Base-by-base conservation (phyloP, 177 flowering plant species). In the Vitis hybrid region DNA sequence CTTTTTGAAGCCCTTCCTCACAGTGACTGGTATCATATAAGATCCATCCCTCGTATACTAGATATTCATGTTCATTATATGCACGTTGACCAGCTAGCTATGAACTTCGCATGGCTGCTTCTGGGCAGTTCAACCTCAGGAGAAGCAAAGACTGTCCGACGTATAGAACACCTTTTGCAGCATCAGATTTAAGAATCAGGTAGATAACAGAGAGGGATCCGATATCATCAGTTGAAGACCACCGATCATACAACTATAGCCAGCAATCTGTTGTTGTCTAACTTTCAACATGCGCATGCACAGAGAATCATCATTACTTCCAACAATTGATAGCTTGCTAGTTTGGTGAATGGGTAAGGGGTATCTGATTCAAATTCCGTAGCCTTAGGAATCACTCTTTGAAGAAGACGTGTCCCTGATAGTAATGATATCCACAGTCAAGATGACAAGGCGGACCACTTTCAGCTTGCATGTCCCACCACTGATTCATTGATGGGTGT, bases 1-100 rank as follows among this genome's bases (percentile, higher is more conserved):
- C 98, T 78, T 93, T 93, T n/a, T 55, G 79, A 64, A 93, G 91
- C 75, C 97, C 99, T 84, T 93, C 98, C 68, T 86, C 89, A 77
- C 94, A 93, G 72, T 93, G 97, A 60, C 97, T 97, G 0, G 97
- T 91, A 75, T 96, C 99, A 71, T 96, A 96, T 72, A 93, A 82
- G 65, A 96, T 93, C 99, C 99, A 96, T 55, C 99, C 99, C 82
- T 96, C 99, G 63, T 91, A 96, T 34, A 96, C 98, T 48, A 96
- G 81, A 20, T 88, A 88, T 68, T 96, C 99, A 77, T 89, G 89
- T 29, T 93, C 95, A 78, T 82, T 88, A 34, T 85, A 83, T 58
- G 99, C 97, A 84, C 91, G 93, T 70, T 86, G 86, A 48, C 97
- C 91, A 69, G 98, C 99, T 72, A 90, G 73, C 76, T 90, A 94